Conservation (phyloP, 768 basidiomycete genomes). For the Lenzites betulinus region DNA sequence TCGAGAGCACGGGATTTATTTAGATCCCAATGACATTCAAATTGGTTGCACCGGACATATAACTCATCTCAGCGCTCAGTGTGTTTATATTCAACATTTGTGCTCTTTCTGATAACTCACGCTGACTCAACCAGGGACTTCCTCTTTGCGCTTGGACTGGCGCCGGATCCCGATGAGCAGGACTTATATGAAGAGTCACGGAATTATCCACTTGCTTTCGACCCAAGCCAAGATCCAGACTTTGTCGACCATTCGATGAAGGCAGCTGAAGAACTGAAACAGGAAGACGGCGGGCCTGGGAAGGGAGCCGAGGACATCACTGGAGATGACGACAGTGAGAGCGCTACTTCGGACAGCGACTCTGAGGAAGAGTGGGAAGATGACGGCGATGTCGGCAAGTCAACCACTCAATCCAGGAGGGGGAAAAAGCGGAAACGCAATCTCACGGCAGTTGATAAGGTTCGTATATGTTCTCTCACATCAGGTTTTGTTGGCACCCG, state of each 20-base stretch:
- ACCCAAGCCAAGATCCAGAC: background rate
- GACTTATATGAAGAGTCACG: background rate
- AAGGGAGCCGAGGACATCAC: no score
- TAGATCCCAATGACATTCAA: no score
- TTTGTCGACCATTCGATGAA: background rate
- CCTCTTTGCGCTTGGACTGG: background rate
- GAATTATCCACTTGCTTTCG: background rate
- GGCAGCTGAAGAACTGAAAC: background rate
- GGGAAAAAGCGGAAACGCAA: background rate
- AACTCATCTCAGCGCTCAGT: no score
- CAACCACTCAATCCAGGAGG: background rate
- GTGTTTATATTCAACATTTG: no score
- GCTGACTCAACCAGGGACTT: no score
- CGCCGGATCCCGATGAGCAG: background rate
- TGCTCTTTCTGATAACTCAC: no score
- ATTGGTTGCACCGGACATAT: no score
- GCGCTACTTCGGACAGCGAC: background rate
- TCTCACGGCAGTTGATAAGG: background rate
- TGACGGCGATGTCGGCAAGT: background rate
- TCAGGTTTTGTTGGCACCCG: background rate
- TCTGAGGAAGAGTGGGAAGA: background rate
- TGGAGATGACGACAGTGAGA: no score
- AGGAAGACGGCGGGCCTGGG: background rate
- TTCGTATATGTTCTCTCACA: background rate
- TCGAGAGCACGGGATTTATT: no score